Conservation (phyloP, 2,329 filamentous ascomycete species). For the Pseudocercospora eumusae region DNA sequence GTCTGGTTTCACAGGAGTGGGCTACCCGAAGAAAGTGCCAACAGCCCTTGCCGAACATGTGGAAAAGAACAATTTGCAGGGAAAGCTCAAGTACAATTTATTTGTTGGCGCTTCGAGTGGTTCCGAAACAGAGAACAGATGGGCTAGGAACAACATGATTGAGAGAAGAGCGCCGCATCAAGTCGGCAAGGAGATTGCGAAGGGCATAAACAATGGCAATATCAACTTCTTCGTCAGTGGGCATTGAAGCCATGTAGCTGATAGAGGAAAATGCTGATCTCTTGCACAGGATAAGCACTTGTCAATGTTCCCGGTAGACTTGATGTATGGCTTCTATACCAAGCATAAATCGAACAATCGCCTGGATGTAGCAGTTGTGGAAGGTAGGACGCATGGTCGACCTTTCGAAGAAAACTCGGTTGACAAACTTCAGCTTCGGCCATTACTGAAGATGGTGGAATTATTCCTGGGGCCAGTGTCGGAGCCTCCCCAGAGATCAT, state of each 20-base stretch:
- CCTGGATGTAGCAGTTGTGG: constrained; percentile 80
- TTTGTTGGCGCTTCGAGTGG: constrained; percentile 90
- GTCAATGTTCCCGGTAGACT: constrained; percentile 85
- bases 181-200: constrained; percentile 85
- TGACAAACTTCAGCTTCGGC: constrained; percentile 60
- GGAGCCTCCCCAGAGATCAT: constrained; percentile 80
- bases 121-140: constrained; percentile 87
- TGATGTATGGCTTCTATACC: constrained; percentile 77
- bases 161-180: constrained; percentile 81
- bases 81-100: constrained; percentile 79
- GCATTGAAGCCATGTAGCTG: too few species aligned
- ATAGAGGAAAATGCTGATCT: too few species aligned
- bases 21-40: constrained; percentile 68
- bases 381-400: constrained; percentile 26
- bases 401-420: neutral
- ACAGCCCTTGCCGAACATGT: constrained; percentile 84
- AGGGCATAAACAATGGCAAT: constrained; percentile 83
- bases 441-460: constrained; percentile 85
- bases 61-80: constrained; percentile 80
- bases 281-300: constrained; percentile 73
- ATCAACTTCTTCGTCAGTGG: constrained; percentile 76
- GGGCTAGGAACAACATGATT: constrained; percentile 89
- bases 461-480: constrained; percentile 77
- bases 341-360: constrained; percentile 72
- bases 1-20: constrained; percentile 85